Evolutionary conservation across 2,329 filamentous ascomycete species (phyloP), one percentile per base, ranked within the genome.

Genomic region (Penicillium sp.): DNA sequence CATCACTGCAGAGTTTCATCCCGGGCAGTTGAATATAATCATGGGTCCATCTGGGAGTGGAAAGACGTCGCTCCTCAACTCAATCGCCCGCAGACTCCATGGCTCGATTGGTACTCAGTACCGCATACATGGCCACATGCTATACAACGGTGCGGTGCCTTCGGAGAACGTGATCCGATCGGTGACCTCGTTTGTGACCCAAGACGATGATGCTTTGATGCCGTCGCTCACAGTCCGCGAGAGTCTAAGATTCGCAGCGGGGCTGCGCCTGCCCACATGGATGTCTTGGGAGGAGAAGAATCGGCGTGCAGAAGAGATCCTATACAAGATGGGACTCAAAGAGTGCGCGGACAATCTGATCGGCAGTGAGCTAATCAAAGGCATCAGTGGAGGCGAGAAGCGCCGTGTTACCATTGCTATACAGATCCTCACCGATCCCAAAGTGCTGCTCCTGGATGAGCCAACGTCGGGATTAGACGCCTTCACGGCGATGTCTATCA

Each of bases 41-140:
- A 88, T 89, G 84, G 86, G 86, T 0, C 86, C 86, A 0, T 87
- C 84, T 0, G 86, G 86, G 0, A 84, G 80, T 31, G 86, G 86
- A 1, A 90, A 90, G 61, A 88, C 84, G 0, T 85, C 83, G 0
- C 69, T 88, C 1, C 70, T 89, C 8, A 88, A 87, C 56, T 75
- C 81, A 1, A 84, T 90, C 76, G 83, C 86, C 1, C 68, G 80
- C 3, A 73, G 86, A 11, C 66, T 89, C 4, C 77, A 79, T 17
- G 79, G 79, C 41, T 80, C 78, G 1, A 50, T 80, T 2, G 72
- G 75, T 2, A 86, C 81, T 0, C 74, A 73, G 39, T 89, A 89
- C 54, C 71, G 68, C 4, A 69, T 77, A 2, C 72, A 70, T 4
- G 86, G 86, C 0, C 74, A 72, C 31, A 76, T 90, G 60, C 74